phyloP scores from a whole-genome alignment of 1,284 basidiomycete species.

The Fomitopsis palustris region DNA sequence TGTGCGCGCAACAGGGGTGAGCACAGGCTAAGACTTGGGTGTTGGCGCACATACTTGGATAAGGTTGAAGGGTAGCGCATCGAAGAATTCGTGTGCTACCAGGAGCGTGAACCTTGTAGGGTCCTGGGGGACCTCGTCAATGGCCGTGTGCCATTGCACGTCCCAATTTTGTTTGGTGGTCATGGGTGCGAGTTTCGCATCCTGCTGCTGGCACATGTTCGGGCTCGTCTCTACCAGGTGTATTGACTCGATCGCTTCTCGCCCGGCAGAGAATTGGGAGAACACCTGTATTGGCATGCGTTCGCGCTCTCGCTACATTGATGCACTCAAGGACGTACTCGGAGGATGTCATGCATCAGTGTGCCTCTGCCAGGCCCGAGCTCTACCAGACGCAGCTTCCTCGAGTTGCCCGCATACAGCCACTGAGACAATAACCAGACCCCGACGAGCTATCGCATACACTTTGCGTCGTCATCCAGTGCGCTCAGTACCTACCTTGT shows the following conservation, averaged over 20 bases:
- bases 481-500: not conserved
- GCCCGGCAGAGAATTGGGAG: slow-evolving; percentile 42
- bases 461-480: slow-evolving; percentile 34
- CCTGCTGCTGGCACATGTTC: slow-evolving; percentile 65
- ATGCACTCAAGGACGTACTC: slow-evolving; percentile 49
- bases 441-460: slow-evolving; percentile 63
- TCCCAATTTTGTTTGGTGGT: slow-evolving; percentile 29
- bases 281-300: slow-evolving; percentile 40
- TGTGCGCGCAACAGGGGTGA: slow-evolving; percentile 27
- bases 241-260: slow-evolving; percentile 46
- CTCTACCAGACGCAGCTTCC: slow-evolving; percentile 76
- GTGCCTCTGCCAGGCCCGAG: slow-evolving; percentile 95
- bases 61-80: slow-evolving; percentile 91
- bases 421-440: slow-evolving; percentile 87
- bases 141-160: slow-evolving; percentile 72
- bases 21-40: not conserved
- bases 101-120: slow-evolving; percentile 77
- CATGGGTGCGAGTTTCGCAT: slow-evolving; percentile 43
- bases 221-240: slow-evolving; percentile 83
- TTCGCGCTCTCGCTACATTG: not conserved
- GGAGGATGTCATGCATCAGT: slow-evolving; percentile 86
- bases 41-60: slow-evolving; percentile 60
- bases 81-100: slow-evolving; percentile 97
- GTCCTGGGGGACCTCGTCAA: slow-evolving; percentile 62
- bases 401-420: slow-evolving; percentile 51